Evolutionary conservation across 176 grass and related monocot species (phyloP).

Genomic region (Oryza australiensis): DNA sequence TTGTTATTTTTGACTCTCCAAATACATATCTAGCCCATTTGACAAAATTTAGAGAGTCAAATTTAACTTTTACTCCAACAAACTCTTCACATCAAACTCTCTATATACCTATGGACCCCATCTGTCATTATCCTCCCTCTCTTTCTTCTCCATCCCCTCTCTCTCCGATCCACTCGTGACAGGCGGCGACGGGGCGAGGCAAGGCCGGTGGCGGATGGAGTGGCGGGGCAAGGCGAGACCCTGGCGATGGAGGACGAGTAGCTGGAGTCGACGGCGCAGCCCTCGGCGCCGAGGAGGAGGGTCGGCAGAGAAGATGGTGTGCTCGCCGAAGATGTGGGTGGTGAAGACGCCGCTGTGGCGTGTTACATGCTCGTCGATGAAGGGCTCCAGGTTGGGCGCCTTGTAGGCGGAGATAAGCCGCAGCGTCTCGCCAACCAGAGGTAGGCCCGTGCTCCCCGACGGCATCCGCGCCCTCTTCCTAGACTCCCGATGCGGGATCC

Average conservation of each 20-base stretch:
- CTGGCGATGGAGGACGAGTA: conserved; percentile 95
- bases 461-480: conserved; percentile 49
- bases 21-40: too few relatives aligned
- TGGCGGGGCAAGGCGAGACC: too few relatives aligned
- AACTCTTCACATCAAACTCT: too few relatives aligned
- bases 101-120: too few relatives aligned
- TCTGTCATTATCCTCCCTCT: too few relatives aligned
- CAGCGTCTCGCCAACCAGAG: conserved; percentile 86
- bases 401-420: conserved; percentile 86
- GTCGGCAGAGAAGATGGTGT: conserved; percentile 90
- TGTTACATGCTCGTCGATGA: conserved; percentile 75
- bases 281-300: conserved; percentile 78
- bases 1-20: too few relatives aligned
- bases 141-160: too few relatives aligned
- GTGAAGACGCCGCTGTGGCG: conserved; percentile 73
- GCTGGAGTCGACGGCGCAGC: conserved; percentile 78
- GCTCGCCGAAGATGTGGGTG: conserved; percentile 89
- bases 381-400: conserved; percentile 81
- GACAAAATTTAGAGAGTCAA: too few relatives aligned
- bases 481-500: neutral
- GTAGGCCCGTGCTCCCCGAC: conserved; percentile 69
- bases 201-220: too few relatives aligned
- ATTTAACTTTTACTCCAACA: too few relatives aligned
- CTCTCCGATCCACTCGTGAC: too few relatives aligned
- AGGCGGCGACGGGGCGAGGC: too few relatives aligned